Base-by-base conservation (phyloP, 148 eudicot genomes). In the Chenopodium quinoa region DNA sequence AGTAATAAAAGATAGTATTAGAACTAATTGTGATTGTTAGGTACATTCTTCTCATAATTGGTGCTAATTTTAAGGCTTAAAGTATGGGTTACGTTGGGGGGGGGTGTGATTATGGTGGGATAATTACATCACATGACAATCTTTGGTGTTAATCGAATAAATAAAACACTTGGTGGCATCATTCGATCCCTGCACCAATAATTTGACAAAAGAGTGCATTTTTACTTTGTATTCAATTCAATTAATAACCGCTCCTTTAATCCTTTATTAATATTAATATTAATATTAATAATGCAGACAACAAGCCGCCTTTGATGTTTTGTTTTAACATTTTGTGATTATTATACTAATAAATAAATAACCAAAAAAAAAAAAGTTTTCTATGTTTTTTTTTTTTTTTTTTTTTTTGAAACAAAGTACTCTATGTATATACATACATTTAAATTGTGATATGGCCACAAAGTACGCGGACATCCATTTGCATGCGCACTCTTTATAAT, bases 141-240 rank as follows among this genome's bases (percentile, higher is more conserved):
- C 54, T 37, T 78, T 23, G 9, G 71, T 16, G 19, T 60, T 75
- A 29, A 75, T 23, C 23, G 27, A 75, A 14, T 23, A 66, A 75
- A 12, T n/a, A 47, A 50, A 74, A 4, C 10, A 75, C 29, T 82
- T 67, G 79, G 84, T 67, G 80, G 80, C 80, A 76, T 77, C 31
- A 82, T 82, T 82, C 32, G 76, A 79, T 77, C 84, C 79, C 47
- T 82, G 80, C 80, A 71, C 84, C 84, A 82, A 82, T 82, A 17
- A 77, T 82, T 44, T 32, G 60, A 13, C 67, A 29, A 66, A 66
- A 50, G 76, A 77, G 71, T 68, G 76, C 80, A 13, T 9, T 79
- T 56, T 32, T 29, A 71, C 68, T 76, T 74, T 40, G 44, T 40
- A 40, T 40, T 6, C 44, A 40, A 5, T 40, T 63, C 0, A 40